Base-by-base conservation (phyloP, 345 rosid genomes). In the Jatropha curcas region DNA sequence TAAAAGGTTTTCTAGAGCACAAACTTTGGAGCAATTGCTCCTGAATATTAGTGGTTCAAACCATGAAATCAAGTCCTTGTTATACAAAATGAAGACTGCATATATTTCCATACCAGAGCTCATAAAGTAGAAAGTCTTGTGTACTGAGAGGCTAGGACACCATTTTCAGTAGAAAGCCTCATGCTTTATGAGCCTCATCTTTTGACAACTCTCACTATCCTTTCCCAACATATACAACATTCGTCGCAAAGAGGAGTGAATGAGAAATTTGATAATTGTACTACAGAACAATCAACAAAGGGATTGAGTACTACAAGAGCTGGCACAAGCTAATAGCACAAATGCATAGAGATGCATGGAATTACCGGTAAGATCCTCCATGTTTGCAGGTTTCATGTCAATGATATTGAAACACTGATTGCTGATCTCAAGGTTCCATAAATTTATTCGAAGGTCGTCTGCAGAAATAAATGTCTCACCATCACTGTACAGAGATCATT, bases 351-450 rank as follows among this genome's bases (percentile, higher is more conserved):
- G 68, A 76, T 28, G 48, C 2, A 62, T 43, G 58, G 48, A 67
- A 39, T 81, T 84, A 87, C 91, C 94, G 50, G 86, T 82, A 65
- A 89, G 89, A 71, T 89, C 91, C 71, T 89, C 90, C 91, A 89
- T 89, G 70, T 82, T 82, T 66, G 81, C 50, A 50, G 94, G 90
- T 75, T 87, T 87, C 80, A 83, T 83, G 79, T 89, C 94, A 80
- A 89, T 76, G 51, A 89, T 89, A 73, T 86, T 89, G 77, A 89
- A 89, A 74, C 88, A 83, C 70, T 87, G 91, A 55, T 70, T 67
- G 76, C 85, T 84, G 65, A 87, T 81, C 77, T 87, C 89, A 80
- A 77, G 82, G 82, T 89, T 87, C 94, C 94, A 89, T 74, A 89
- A 74, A 71, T 89, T 89, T 77, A 89, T 87, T 56, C 91, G 79